Conservation (phyloP, 352 stramenopile species). For the Globisporangium cederbergense region DNA sequence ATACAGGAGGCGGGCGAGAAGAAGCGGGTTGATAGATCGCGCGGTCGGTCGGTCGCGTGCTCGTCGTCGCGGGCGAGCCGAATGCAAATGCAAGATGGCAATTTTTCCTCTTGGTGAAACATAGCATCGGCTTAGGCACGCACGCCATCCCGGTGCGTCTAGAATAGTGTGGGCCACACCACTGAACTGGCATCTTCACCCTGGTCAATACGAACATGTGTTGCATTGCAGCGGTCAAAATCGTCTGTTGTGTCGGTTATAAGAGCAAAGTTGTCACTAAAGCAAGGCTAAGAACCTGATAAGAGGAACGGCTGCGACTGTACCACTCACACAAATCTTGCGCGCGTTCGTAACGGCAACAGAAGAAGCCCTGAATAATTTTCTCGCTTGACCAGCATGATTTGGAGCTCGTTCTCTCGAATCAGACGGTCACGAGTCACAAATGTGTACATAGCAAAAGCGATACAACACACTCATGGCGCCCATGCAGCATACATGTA, state of each 20-base stretch:
- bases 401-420: conserved; percentile 1
- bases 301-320: background rate
- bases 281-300: background rate
- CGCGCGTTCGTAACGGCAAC: background rate
- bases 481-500: too few species aligned
- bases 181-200: conserved; percentile 10
- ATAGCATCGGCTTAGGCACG: background rate
- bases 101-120: conserved; percentile 1
- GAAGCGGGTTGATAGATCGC: conserved; percentile 4
- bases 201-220: conserved; percentile 4
- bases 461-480: background rate
- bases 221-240: background rate
- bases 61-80: background rate
- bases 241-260: background rate
- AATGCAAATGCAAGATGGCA: background rate
- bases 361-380: conserved; percentile 3
- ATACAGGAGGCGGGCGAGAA: background rate
- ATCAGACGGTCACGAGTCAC: conserved; percentile 5
- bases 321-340: background rate
- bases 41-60: background rate
- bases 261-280: background rate
- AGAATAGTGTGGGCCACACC: conserved; percentile 9
- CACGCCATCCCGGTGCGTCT: background rate
- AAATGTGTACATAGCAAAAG: conserved; percentile 9
- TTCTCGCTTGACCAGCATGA: background rate